Base-by-base conservation (phyloP, 192 early-diverging fungal species). In the Podila epigama region DNA sequence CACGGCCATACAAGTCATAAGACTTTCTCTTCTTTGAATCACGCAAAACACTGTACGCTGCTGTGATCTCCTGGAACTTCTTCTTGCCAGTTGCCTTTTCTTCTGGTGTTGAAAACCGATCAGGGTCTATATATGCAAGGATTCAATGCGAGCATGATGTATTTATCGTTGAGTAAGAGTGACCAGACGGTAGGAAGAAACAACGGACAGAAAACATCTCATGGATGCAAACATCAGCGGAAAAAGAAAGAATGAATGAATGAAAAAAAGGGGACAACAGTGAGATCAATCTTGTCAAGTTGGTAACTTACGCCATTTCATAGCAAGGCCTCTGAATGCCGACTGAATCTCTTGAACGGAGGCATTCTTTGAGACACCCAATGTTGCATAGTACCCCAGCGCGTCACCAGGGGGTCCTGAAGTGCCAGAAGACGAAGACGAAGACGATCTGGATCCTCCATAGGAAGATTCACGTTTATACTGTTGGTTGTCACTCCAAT, bases 21-120 rank as follows among this genome's bases (percentile, higher is more conserved):
- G 70, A 34, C 12, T 57, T 63, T 10, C 70, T 25, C 20, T 62
- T 62, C 32, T 57, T 68, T 0, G 33, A 20, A 59, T 86, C 85
- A 33, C 85, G 79, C 13, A 86, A 66, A 7, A 86, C 79, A 56
- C 75, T 83, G 31, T 86, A 86, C 0, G 85, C 85, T 22, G 69
- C 66, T 8, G 85, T 83, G 29, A 86, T 82, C 28, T 78, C 59
- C 56, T 86, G 85, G 36, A 86, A 86, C 42, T 83, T 83, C 33
- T 78, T 68, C 52, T 82, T 87, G n/a, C 83, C 85, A 18, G 35
- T 53, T 18, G 69, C 79, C 63, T 87, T 87, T 2, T 84, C 81
- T 42, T 80, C 56, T 15, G 83, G 72, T 35, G 82, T 69, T 5
- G 66, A 78, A 35, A 79, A 81, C 33, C 85, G 56, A 44, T 87